Percentiles rank a stretch among this genome's conserved stretches.
phyloP scores from a whole-genome alignment of 2,329 filamentous ascomycete species.

The Diaporthe citrichinensis region DNA sequence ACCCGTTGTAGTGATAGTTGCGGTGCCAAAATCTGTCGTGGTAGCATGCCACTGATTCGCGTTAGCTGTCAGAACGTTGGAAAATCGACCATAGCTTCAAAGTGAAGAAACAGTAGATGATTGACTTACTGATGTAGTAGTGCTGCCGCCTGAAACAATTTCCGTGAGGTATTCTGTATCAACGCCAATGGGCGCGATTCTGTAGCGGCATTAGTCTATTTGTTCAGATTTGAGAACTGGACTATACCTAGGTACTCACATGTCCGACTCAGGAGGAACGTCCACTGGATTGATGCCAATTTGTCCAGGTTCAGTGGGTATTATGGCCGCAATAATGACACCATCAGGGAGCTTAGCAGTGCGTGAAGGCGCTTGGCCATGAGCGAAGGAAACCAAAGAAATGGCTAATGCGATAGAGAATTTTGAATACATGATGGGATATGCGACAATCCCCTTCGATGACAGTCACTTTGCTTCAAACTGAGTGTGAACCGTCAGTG shows the following conservation, averaged over 20 bases:
- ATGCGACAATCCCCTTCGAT: neutral
- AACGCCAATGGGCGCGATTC: conserved; percentile 16
- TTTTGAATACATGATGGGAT: conserved; percentile 5
- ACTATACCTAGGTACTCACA: conserved; percentile 3
- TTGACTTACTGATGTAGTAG: conserved; percentile 17
- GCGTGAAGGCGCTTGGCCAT: conserved; percentile 15
- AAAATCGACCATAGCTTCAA: conserved; percentile 1
- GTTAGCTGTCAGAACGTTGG: conserved; percentile 14
- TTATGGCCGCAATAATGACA: conserved; percentile 9
- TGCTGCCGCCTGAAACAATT: conserved; percentile 6
- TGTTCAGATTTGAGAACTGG: conserved; percentile 13
- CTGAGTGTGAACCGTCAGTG: conserved; percentile 7
- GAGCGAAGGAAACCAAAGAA: conserved; percentile 14
- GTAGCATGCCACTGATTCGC: conserved; percentile 21
- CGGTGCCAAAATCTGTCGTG: conserved; percentile 17
- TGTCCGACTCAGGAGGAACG: conserved; percentile 16
- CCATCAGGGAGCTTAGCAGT: conserved; percentile 4
- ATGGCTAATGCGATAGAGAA: conserved; percentile 4
- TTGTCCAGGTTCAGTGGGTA: conserved; percentile 18
- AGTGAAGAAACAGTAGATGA: conserved; percentile 6
- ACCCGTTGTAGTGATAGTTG: conserved; percentile 17
- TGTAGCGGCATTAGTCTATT: conserved; percentile 11
- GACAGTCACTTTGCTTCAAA: conserved; percentile 16
- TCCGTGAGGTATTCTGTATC: conserved; percentile 13
- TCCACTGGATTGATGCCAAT: conserved; percentile 22